Evolutionary conservation across 2,329 filamentous ascomycete species (phyloP).

Genomic region (Pseudocercospora vitis): DNA sequence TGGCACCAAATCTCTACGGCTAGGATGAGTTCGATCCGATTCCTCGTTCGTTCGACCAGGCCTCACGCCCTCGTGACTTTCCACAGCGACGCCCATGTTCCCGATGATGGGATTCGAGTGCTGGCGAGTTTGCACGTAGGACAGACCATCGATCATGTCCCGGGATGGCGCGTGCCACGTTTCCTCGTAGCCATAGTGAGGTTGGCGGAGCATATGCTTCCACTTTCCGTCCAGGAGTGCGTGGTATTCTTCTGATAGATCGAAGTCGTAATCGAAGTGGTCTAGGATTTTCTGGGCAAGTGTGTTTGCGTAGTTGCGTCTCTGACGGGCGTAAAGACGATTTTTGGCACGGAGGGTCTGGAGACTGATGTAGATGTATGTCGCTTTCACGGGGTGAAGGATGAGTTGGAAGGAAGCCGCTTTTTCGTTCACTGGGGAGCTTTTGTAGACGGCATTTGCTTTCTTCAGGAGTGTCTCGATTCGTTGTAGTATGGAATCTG

Average conservation of each 20-base stretch:
- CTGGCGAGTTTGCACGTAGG: conserved; percentile 54
- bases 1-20: conserved; percentile 45
- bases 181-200: conserved; percentile 47
- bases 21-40: conserved; percentile 59
- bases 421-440: conserved; percentile 40
- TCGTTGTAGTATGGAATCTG: conserved; percentile 56
- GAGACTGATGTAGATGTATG: conserved; percentile 57
- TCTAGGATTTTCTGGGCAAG: conserved; percentile 55
- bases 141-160: conserved; percentile 1
- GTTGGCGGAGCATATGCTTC: conserved; percentile 15
- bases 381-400: conserved; percentile 60
- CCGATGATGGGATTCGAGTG: conserved; percentile 70
- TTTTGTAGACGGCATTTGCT: conserved; percentile 26
- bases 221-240: conserved; percentile 52
- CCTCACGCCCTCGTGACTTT: conserved; percentile 44
- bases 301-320: conserved; percentile 58
- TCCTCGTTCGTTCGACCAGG: conserved; percentile 41
- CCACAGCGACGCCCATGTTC: conserved; percentile 62
- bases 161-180: neutral
- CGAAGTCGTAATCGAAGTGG: conserved; percentile 58
- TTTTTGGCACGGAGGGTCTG: conserved; percentile 55
- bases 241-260: conserved; percentile 59
- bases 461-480: conserved; percentile 48
- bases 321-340: conserved; percentile 56
- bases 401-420: conserved; percentile 65